Evolutionary conservation across 2,329 filamentous ascomycete genomes (phyloP).

Genomic region (Cladosporium phlei): DNA sequence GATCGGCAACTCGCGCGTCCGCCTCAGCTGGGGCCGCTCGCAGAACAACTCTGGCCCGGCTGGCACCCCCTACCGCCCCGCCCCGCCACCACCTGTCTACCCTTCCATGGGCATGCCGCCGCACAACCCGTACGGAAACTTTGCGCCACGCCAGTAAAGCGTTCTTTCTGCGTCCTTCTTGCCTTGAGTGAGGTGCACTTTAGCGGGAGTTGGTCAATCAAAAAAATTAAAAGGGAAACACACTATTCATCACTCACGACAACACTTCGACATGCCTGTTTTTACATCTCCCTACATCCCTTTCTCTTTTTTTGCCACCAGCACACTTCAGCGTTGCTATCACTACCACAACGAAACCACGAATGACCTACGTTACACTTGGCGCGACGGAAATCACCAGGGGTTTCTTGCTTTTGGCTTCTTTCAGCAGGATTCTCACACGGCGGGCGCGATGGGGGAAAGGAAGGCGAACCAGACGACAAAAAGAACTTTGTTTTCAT

Average conservation of each 20-base stretch:
- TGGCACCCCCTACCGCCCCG: conserved; percentile 93
- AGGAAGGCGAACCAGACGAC: background rate
- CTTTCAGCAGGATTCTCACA: conserved; percentile 11
- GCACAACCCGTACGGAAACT: conserved; percentile 59
- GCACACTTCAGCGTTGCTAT: conserved; percentile 13
- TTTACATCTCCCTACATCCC: conserved; percentile 10
- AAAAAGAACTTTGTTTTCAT: background rate
- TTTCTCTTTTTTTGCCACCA: conserved; percentile 10
- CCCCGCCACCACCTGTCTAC: conserved; percentile 73
- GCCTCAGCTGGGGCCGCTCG: conserved; percentile 93
- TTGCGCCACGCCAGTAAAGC: conserved; percentile 59
- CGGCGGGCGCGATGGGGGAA: conserved; percentile 11
- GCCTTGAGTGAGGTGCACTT: conserved; percentile 38
- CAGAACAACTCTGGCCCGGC: conserved; percentile 98
- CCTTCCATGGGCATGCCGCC: conserved; percentile 62
- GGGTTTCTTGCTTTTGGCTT: conserved; percentile 12
- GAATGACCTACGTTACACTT: conserved; percentile 9
- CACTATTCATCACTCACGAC: conserved; percentile 18
- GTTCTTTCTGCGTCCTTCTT: conserved; percentile 31
- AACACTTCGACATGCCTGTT: conserved; percentile 15
- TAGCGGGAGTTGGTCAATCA: conserved; percentile 36
- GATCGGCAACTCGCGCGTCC: conserved; percentile 96
- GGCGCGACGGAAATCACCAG: conserved; percentile 6
- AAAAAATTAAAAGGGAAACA: conserved; percentile 17
- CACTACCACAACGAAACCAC: conserved; percentile 10